Evolutionary conservation across 768 basidiomycete species (phyloP).

Genomic region (Naganishia antarctica): DNA sequence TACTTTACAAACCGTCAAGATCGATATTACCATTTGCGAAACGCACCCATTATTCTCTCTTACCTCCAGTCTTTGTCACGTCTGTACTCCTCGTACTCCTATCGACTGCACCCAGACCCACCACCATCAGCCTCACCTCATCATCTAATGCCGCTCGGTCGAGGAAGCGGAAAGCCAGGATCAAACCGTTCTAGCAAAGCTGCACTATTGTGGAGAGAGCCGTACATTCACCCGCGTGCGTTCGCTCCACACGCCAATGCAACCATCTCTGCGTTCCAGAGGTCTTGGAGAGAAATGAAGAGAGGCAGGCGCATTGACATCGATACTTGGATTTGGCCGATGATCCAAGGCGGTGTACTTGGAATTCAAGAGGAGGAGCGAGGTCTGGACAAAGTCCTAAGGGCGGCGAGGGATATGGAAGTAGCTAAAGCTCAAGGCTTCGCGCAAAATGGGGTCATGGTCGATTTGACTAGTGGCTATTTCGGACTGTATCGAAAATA

Average conservation of each 20-base stretch:
- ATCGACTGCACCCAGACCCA: conserved; percentile 50
- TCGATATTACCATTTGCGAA: conserved; percentile 73
- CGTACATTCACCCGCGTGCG: conserved; percentile 62
- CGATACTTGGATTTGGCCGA: conserved; percentile 65
- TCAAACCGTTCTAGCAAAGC: conserved; percentile 37
- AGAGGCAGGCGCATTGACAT: conserved; percentile 39
- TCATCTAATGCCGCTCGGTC: conserved; percentile 39
- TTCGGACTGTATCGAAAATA: conserved; percentile 81
- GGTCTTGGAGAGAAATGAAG: conserved; percentile 44
- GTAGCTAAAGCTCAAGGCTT: conserved; percentile 18
- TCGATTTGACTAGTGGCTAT: conserved; percentile 90
- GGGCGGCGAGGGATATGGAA: conserved; percentile 38
- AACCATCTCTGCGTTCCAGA: conserved; percentile 62
- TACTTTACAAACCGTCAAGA: conserved; percentile 96
- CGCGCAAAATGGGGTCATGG: conserved; percentile 53
- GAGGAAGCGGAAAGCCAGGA: conserved; percentile 2
- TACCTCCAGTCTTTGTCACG: conserved; percentile 79
- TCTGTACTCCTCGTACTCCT: conserved; percentile 68
- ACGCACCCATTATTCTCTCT: conserved; percentile 62
- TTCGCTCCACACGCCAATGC: conserved; percentile 61
- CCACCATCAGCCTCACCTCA: conserved; percentile 37
- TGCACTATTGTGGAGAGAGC: conserved; percentile 64
- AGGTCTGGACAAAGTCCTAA: conserved; percentile 49
- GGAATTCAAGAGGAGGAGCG: conserved; percentile 78
- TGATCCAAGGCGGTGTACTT: conserved; percentile 86